Conservation (phyloP, 345 rosid genomes). For the Crucihimalaya himalaica region DNA sequence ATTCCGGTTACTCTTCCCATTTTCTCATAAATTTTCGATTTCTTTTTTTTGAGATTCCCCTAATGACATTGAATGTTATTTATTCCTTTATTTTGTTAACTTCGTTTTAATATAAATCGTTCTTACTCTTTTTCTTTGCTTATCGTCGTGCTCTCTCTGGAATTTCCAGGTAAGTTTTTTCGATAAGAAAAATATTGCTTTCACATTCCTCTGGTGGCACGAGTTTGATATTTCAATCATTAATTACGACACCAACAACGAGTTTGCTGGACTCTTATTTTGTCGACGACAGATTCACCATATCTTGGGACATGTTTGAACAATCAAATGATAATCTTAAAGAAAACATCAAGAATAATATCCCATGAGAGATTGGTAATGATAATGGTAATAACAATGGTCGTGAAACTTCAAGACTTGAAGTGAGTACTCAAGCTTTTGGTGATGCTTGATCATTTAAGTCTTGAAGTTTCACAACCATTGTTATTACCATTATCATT, state of each 20-base stretch:
- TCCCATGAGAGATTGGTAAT: slow-evolving; percentile 1
- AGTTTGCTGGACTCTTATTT: background rate
- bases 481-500: background rate
- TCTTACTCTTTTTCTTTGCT: no score
- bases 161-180: no score
- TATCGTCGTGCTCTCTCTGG: no score
- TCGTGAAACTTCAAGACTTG: background rate
- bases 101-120: no score
- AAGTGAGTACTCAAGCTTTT: slow-evolving; percentile 16
- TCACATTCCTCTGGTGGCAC: no score
- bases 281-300: background rate
- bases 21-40: no score
- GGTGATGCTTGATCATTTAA: slow-evolving; percentile 27
- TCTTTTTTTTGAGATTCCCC: no score
- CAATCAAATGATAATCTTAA: background rate
- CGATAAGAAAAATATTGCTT: no score
- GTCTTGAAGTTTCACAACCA: background rate
- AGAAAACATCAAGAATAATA: background rate
- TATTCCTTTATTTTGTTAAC: no score
- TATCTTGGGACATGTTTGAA: background rate
- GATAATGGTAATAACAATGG: background rate
- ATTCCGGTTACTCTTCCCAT: no score
- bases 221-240: background rate
- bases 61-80: no score
- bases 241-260: background rate